Base-by-base conservation (phyloP, 805 yeast genomes). In the Metschnikowia cubensis region DNA sequence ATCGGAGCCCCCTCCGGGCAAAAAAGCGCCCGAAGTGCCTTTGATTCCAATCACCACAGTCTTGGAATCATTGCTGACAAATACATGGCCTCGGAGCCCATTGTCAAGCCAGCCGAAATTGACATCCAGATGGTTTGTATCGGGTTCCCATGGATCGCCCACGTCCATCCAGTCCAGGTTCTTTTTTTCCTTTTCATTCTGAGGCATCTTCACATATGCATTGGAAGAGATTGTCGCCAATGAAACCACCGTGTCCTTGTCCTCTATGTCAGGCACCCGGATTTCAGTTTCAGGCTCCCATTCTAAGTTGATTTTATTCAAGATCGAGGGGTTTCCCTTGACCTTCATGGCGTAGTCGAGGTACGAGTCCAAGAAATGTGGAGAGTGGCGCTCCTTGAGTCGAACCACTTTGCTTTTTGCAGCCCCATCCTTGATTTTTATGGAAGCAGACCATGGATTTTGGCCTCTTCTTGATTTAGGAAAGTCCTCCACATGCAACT, bases 61-160 rank as follows among this genome's bases (percentile, higher is more conserved):
- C 44, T 75, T 77, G 20, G 72, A 70, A 51, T 80, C 82, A 45
- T 80, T 77, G 43, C 71, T 67, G 7, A 82, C 83, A 68, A 94
- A 94, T 0, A 94, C 82, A 64, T 94, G 97, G 2, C 99, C 99
- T 40, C 99, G 75, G 2, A 94, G 68, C 0, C 97, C 97, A 53
- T 80, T 82, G 8, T 75, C 83, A 54, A 82, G 79, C 99, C 98
- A 94, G 2, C 98, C 98, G 64, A 85, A 85, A 15, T 84, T 81
- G 11, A 69, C 59, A n/a, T 79, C 73, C n/a, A 70, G 73, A 38
- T 79, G 66, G 29, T 74, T 70, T 52, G 79, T 73, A 74, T 84
- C 88, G 0, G 84, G 83, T 0, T 65, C 68, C 74, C 74, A 73
- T 1, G 66, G 64, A 33, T 66, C 72, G 0, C 82, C 79, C 11